These are phyloP conservation scores for Silybum marianum DNA, from an alignment of 129 eudicot genomes.

Conservation along the genomic window DNA sequence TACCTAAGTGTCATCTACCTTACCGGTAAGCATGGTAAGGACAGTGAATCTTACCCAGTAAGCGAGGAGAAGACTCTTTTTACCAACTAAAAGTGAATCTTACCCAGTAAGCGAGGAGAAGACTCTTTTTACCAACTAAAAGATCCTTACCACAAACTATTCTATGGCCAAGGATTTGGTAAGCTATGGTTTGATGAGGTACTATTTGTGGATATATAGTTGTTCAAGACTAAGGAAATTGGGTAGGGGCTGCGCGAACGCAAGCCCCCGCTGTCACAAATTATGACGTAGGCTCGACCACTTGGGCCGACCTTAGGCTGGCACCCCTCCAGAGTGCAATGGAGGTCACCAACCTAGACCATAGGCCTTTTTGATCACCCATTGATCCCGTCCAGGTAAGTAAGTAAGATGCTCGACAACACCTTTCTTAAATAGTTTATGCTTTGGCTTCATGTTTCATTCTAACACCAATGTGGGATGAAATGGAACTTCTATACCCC, in stretches of 20 bases:
- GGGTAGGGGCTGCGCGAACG: background rate
- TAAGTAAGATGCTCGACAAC: background rate
- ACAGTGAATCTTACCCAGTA: no score
- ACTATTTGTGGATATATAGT: no score
- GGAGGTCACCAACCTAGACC: constrained; percentile 44
- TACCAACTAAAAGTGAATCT: no score
- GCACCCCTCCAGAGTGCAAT: constrained; percentile 43
- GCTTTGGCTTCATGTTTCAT: background rate
- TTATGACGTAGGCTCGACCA: constrained; percentile 48
- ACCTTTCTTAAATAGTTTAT: background rate
- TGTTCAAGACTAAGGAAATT: background rate
- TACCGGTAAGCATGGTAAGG: no score
- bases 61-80: no score
- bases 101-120: no score
- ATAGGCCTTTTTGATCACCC: constrained; percentile 33
- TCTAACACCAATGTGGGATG: background rate
- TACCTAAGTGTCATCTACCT: no score
- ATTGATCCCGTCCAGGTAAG: constrained; percentile 45
- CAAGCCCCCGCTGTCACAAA: constrained; percentile 34
- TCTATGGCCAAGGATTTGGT: no score
- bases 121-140: no score
- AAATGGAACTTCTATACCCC: no score
- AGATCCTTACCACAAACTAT: no score
- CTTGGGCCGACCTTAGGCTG: constrained; percentile 46
- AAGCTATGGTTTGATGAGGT: no score